Evolutionary conservation across 768 basidiomycete genomes (phyloP).

Genomic region (Naematelia aurantialba): DNA sequence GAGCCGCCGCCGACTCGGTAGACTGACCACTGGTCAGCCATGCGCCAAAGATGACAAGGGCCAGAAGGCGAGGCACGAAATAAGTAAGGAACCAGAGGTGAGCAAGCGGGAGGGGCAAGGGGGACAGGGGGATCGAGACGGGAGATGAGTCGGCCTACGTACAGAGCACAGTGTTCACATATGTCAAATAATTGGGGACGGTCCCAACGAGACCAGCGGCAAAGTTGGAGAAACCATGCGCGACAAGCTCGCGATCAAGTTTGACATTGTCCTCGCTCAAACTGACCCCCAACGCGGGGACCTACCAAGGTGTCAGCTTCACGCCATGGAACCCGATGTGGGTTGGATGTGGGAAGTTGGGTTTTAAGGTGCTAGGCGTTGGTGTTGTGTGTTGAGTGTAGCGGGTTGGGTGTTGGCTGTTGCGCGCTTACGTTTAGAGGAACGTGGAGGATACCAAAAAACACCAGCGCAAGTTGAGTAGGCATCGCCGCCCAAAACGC

Average conservation of each 20-base stretch:
- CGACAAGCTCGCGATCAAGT: conserved; percentile 86
- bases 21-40: conserved; percentile 53
- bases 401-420: too few species aligned
- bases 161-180: conserved; percentile 53
- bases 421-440: conserved; percentile 44
- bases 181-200: conserved; percentile 80
- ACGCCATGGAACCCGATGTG: not conserved
- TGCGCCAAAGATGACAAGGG: not conserved
- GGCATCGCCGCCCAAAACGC: conserved; percentile 80
- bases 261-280: conserved; percentile 78
- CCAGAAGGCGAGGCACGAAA: not conserved
- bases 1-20: conserved; percentile 90
- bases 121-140: conserved; percentile 5
- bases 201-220: conserved; percentile 74
- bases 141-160: too few species aligned
- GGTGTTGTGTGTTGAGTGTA: too few species aligned
- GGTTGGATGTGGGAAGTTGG: too few species aligned
- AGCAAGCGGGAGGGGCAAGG: not conserved
- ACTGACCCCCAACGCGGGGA: conserved; percentile 88
- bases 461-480: conserved; percentile 82
- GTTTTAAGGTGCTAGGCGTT: too few species aligned
- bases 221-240: conserved; percentile 87
- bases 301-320: conserved; percentile 64
- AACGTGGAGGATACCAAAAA: conserved; percentile 48
- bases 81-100: not conserved